Evolutionary conservation across 139 green algal species (phyloP).

Genomic region (Chlorella sp.): DNA sequence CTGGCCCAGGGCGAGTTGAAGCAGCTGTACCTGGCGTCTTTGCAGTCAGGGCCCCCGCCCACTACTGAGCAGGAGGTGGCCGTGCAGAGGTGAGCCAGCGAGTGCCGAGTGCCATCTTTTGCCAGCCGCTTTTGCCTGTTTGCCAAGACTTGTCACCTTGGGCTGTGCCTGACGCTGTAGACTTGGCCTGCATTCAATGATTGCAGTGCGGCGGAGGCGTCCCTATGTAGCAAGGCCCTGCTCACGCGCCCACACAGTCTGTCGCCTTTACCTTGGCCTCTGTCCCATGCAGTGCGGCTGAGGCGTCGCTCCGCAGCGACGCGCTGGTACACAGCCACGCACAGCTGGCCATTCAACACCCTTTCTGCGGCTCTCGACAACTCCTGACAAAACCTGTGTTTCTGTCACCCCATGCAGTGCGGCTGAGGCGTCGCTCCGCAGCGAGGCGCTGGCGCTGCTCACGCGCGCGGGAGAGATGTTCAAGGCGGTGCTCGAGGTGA

Average conservation of each 20-base stretch:
- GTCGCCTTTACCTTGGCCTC: background rate
- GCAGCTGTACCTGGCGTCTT: slow-evolving; percentile 26
- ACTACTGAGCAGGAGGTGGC: background rate
- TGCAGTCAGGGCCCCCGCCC: slow-evolving; percentile 17
- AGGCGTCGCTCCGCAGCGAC: slow-evolving; percentile 21
- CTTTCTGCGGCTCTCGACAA: background rate
- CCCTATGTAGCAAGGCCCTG: background rate
- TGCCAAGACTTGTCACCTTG: background rate
- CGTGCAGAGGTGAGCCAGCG: slow-evolving; percentile 17
- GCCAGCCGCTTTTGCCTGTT: background rate
- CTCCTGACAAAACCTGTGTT: background rate
- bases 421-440: slow-evolving; percentile 17
- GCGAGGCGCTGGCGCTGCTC: slow-evolving; percentile 30
- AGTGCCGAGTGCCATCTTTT: too few species aligned
- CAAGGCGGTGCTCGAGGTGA: slow-evolving; percentile 1
- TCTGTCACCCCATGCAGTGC: background rate
- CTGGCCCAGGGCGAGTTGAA: slow-evolving; percentile 35
- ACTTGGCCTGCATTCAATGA: background rate
- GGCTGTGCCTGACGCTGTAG: too few species aligned
- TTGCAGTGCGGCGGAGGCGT: background rate
- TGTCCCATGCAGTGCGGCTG: slow-evolving; percentile 1
- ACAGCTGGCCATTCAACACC: background rate
- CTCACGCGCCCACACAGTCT: background rate
- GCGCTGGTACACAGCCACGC: too few species aligned
- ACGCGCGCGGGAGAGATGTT: slow-evolving; percentile 44